Evolutionary conservation across 306 rosid species (phyloP), one percentile per base, ranked within the genome.

Genomic region (Potentilla sterilis): DNA sequence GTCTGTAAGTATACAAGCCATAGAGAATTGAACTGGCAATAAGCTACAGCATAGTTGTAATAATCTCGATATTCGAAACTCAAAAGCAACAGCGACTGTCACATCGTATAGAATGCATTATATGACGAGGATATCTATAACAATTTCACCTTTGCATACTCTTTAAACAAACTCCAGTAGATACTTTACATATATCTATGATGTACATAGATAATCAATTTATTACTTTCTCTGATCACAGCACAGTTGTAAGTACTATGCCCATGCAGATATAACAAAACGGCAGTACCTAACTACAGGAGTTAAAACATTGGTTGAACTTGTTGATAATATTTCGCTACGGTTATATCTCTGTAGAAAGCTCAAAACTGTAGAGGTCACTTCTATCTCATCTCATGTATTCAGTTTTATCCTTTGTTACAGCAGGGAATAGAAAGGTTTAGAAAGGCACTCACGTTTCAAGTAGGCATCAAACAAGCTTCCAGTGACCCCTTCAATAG

Each of bases 401-500:
- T 19, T 14, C 28, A 49, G 40, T 9, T 1, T 40, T 3, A 59
- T 10, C 41, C 8, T 22, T 6, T 14, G 72, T 18, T 35, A 34
- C 14, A 19, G 7, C 15, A 6, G 21, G 42, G 40, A 70, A 69
- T 6, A 62, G 3, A 52, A 54, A 41, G n/a, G 7, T 49, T 24
- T 2, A 48, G 44, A 66, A 15, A 64, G 46, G 11, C 12, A 81
- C 97, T 88, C 83, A 94, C 98, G 97, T 81, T 95, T 95, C 66
- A 95, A 81, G 81, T 87, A 95, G 0, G 97, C 97, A 47, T 95
- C 99, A 65, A 95, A 95, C 49, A 95, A 85, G 70, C 82, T 92
- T 35, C 96, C 97, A 1, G 97, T 95, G 0, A 95, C 96, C 49
- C 97, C 97, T 81, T 95, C 97, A 79, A 95, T 90, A 18, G 97